Base-by-base conservation (phyloP, 306 rosid species). In the Vachellia collinsii region DNA sequence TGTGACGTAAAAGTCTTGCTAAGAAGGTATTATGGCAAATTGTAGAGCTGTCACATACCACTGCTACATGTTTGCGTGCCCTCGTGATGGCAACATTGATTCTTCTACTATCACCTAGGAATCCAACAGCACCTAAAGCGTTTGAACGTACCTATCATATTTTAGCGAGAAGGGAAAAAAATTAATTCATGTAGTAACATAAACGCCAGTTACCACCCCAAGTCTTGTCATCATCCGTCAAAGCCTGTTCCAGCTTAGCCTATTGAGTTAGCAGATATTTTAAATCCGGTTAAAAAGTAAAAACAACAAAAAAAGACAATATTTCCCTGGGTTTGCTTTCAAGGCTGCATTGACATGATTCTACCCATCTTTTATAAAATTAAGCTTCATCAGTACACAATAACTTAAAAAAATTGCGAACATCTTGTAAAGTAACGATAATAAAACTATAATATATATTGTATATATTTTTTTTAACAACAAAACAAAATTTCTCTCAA, bases 21-120 rank as follows among this genome's bases (percentile, higher is more conserved):
- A 92, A 82, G 90, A 92, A 92, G 36, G 97, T 81, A 44, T 92
- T 90, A 78, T 92, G 97, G 87, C 97, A 92, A 77, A 92, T 88
- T 19, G 97, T 92, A 6, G 97, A 92, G 90, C 91, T 89, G 80
- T 92, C 97, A 64, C 95, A 92, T 14, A 92, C 93, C 23, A 92
- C 86, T 6, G 93, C 95, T 48, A 92, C 83, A 66, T 92, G 97
- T 79, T 89, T 92, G 61, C 97, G 89, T 23, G 97, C 93, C 86
- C 97, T 89, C 36, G 97, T 92, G 74, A 92, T 84, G 81, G 97
- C 97, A 48, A 92, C 97, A 36, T 92, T 92, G 88, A 92, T 92
- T 67, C 97, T 86, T 84, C 97, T 80, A 79, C 95, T 92, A 74
- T 92, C 97, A 16, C 97, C 97, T 0, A 92, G 90, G 83, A 92